phyloP scores from a whole-genome alignment of 1,284 basidiomycete genomes.

The Trametes hirsuta region DNA sequence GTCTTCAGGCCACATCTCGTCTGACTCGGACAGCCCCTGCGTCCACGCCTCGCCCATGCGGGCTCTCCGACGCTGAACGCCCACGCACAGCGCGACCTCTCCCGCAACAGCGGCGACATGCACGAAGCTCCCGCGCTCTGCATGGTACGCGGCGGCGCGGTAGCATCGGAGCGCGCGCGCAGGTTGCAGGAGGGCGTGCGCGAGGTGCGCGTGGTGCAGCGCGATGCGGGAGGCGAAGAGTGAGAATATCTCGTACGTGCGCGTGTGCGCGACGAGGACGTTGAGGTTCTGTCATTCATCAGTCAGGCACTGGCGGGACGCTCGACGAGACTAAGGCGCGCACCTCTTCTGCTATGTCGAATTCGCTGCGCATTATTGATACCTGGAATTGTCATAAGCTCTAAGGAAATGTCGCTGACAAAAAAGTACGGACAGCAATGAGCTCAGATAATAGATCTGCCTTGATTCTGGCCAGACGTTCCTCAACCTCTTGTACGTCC shows the following conservation, averaged over 20 bases:
- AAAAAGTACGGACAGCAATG: constrained; percentile 48
- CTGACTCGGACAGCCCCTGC: constrained; percentile 13
- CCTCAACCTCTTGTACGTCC: constrained; percentile 53
- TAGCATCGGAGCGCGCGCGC: constrained; percentile 64
- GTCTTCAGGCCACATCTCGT: constrained; percentile 21
- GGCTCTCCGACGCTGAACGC: constrained; percentile 35
- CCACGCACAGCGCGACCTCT: constrained; percentile 60
- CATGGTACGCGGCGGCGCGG: constrained; percentile 54
- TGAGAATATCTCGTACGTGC: constrained; percentile 57
- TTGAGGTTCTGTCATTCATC: constrained; percentile 48
- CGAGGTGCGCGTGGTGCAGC: constrained; percentile 70
- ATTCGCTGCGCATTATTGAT: constrained; percentile 67
- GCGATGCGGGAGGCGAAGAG: constrained; percentile 64
- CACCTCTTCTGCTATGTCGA: constrained; percentile 58
- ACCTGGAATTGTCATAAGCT: constrained; percentile 43
- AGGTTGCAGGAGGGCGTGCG: constrained; percentile 56
- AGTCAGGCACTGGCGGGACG: background rate
- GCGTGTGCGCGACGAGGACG: constrained; percentile 61
- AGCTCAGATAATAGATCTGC: constrained; percentile 74
- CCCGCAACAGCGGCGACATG: constrained; percentile 61
- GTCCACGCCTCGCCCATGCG: constrained; percentile 21
- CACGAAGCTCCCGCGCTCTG: constrained; percentile 53
- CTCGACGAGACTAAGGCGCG: background rate
- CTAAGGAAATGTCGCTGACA: background rate
- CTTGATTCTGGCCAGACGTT: constrained; percentile 59